phyloP scores from a whole-genome alignment of 2,329 filamentous ascomycete species.

The Pseudodiploospora longispora region DNA sequence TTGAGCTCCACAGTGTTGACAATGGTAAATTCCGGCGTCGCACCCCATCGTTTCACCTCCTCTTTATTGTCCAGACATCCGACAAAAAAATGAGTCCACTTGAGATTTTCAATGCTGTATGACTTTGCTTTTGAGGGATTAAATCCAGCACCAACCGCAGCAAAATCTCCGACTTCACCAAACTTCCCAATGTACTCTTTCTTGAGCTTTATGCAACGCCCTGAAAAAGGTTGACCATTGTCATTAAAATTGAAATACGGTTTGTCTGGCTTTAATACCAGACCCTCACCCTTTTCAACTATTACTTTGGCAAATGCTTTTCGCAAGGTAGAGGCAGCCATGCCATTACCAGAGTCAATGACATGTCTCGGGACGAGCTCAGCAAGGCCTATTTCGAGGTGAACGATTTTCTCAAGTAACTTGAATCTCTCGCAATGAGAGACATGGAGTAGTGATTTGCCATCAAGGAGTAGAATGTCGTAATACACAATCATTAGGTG shows the following conservation, averaged over 20 bases:
- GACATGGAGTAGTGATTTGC: slow-evolving; percentile 40
- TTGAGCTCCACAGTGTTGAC: slow-evolving; percentile 56
- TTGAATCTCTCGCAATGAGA: slow-evolving; percentile 53
- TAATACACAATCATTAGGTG: slow-evolving; percentile 57
- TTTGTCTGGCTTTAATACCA: slow-evolving; percentile 72
- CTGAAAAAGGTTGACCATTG: slow-evolving; percentile 27
- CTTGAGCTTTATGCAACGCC: slow-evolving; percentile 72
- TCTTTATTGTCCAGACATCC: slow-evolving; percentile 67
- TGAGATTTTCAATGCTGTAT: slow-evolving; percentile 44
- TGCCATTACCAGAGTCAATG: slow-evolving; percentile 53
- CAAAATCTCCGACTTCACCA: slow-evolving; percentile 78
- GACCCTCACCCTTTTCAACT: slow-evolving; percentile 60
- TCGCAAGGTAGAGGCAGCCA: slow-evolving; percentile 47
- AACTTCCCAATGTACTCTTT: slow-evolving; percentile 73
- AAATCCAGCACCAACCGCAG: slow-evolving; percentile 67
- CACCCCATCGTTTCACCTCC: slow-evolving; percentile 41
- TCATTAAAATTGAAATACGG: slow-evolving; percentile 60
- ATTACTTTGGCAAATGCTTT: slow-evolving; percentile 62
- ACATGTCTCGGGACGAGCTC: slow-evolving; percentile 58
- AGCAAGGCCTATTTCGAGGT: slow-evolving; percentile 49
- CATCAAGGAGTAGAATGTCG: slow-evolving; percentile 47
- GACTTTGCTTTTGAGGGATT: slow-evolving; percentile 53
- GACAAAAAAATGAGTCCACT: slow-evolving; percentile 75
- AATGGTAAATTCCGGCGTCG: slow-evolving; percentile 55
- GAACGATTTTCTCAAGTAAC: slow-evolving; percentile 48